Base-by-base conservation (phyloP, 2,329 filamentous ascomycete species). In the Teratosphaeria nubilosa region DNA sequence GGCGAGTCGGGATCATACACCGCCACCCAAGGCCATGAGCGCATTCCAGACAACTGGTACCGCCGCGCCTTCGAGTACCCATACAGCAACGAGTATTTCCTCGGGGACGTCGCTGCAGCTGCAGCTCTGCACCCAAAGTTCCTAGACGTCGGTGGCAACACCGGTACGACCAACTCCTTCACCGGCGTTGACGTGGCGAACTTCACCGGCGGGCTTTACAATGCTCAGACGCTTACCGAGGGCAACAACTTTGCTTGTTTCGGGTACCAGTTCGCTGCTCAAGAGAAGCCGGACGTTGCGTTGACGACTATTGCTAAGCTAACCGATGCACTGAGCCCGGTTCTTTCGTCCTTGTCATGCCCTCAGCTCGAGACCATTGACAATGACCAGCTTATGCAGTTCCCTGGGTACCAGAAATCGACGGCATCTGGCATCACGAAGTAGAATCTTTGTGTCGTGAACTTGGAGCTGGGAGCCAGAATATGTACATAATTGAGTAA, bases 141-240 rank as follows among this genome's bases (percentile, higher is more conserved):
- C 57, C 56, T 65, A 37, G 56, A 59, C 41, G 20, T 48, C 20
- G 41, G 41, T 52, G 73, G 69, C 41, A 74, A 66, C 67, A 74
- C 65, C 14, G 71, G 72, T 51, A 69, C 66, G 24, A 61, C 62
- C 11, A 70, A 74, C 63, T 68, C 68, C 45, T 74, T 74, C 61
- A 65, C 66, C 27, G 70, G 70, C 5, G 57, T 75, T 30, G 64
- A 75, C 56, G 60, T 73, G 4, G 58, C 51, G 10, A 64, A 74
- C 52, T 58, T 77, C 11, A 74, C 72, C 16, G 69, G 69, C 11
- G 75, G 75, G 25, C 66, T 80, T 0, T 74, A 76, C 60, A 80
- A 78, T 62, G 51, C 56, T 20, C 58, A 57, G 13, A 62, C 60
- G 32, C 58, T 48, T n/a, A 48, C n/a, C 16, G 16, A 48, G 20